Base-by-base conservation (phyloP, 192 early-diverging fungal species). In the Jimgerdemannia flammicorona region DNA sequence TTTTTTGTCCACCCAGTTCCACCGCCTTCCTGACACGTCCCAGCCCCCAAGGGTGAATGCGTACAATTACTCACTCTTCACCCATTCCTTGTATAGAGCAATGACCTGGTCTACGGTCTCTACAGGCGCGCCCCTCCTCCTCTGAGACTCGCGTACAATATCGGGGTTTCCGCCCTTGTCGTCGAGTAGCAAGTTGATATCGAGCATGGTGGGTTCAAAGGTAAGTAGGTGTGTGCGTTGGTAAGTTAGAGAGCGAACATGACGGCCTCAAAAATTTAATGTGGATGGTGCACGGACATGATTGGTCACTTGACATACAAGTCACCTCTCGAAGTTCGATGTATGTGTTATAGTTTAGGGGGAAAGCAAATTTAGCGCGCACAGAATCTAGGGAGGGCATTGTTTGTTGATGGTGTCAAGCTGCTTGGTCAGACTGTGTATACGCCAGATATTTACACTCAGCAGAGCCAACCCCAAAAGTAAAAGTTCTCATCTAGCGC, bases 91-190 rank as follows among this genome's bases (percentile, higher is more conserved):
- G 81, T 98, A 97, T 67, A 95, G 81, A 43, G 84, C 89, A 78
- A 98, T 95, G 75, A 98, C 90, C 75, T 97, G 89, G 80, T 99
- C 98, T 40, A 99, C 95, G 19, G 92, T 71, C 79, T 96, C 92
- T 42, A 93, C 93, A 44, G 88, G 80, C 74, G 88, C 95, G 44
- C 95, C 95, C 64, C 98, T 91, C 78, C 90, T 89, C 20, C 94
- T 88, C 85, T 99, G 96, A 44, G 98, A 99, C 83, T 98, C 94
- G 75, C 91, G 89, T 66, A 99, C 92, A 66, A 93, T 79, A 64
- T 97, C 95, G 40, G 96, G 96, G 76, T 98, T 94, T 74, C 96
- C 96, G 75, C 97, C 98, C 81, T 95, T 95, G 64, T 94, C 94
- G 72, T 89, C 85, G 74, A 95, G 89, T 73, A 99, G 90, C 44